These are phyloP conservation scores for Nepenthes alata DNA, from an alignment of 179 eudicot genomes.

Conservation along the genomic window DNA sequence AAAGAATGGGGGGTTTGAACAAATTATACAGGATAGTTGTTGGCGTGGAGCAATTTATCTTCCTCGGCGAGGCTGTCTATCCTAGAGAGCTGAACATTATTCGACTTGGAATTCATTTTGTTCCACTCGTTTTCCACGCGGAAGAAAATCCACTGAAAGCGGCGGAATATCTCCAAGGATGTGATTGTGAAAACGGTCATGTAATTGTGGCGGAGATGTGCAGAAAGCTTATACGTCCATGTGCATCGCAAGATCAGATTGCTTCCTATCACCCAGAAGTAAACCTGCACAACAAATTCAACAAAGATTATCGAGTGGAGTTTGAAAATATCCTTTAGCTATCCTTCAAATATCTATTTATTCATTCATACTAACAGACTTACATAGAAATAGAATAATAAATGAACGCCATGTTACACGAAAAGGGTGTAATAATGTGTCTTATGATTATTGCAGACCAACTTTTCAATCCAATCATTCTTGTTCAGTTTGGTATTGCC, in stretches of 20 bases:
- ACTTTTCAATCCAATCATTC: too few species aligned
- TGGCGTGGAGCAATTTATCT: conserved; percentile 45
- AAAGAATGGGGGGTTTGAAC: background rate
- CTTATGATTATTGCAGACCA: too few species aligned
- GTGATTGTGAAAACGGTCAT: conserved; percentile 69
- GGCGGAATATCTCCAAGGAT: conserved; percentile 75
- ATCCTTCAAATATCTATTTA: too few species aligned
- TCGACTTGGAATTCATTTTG: conserved; percentile 54
- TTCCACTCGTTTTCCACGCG: conserved; percentile 96
- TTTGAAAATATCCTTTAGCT: too few species aligned
- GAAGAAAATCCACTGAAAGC: conserved; percentile 91
- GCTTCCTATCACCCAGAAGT: conserved; percentile 78
- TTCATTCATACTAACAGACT: too few species aligned
- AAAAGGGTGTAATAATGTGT: too few species aligned
- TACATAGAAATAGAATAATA: too few species aligned
- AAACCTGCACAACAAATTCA: conserved; percentile 33
- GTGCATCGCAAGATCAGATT: conserved; percentile 86
- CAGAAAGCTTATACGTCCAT: conserved; percentile 96
- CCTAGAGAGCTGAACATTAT: conserved; percentile 36
- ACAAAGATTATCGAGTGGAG: too few species aligned
- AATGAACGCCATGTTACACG: too few species aligned
- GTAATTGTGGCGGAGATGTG: conserved; percentile 93
- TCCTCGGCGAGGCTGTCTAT: conserved; percentile 49
- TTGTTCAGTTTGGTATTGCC: too few species aligned
- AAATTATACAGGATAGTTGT: conserved; percentile 43